A percentile compares a stretch with the other conserved stretches of the same genome.
Conservation (phyloP, 768 basidiomycete species). For the Serendipita indica region DNA sequence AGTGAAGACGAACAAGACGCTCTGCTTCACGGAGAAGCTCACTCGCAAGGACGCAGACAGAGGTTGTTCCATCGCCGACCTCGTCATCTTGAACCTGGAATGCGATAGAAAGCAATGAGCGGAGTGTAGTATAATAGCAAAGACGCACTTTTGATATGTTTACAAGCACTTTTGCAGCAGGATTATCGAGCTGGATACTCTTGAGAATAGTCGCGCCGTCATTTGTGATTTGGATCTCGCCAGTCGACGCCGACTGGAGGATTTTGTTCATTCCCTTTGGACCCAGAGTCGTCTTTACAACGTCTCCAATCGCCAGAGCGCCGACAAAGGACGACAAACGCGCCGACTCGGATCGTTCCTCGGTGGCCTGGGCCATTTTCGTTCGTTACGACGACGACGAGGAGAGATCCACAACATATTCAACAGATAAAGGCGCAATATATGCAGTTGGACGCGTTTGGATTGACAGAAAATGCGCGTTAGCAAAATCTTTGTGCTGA, state of each 20-base stretch:
- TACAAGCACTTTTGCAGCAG: conserved; percentile 96
- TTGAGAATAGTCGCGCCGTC: conserved; percentile 98
- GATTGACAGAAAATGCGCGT: background rate
- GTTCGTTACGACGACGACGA: background rate
- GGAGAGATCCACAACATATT: background rate
- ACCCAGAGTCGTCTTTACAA: conserved; percentile 95
- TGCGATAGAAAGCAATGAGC: background rate
- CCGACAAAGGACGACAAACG: conserved; percentile 97
- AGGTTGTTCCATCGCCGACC: conserved; percentile 90
- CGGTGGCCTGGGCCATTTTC: conserved; percentile 23
- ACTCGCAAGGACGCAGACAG: conserved; percentile 79
- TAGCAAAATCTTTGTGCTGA: background rate
- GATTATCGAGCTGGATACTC: conserved; percentile 93
- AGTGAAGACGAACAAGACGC: conserved; percentile 47
- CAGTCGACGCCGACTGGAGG: conserved; percentile 75
- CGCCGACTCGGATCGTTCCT: conserved; percentile 96
- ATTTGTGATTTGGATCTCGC: conserved; percentile 93
- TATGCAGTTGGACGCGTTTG: background rate
- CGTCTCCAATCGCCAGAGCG: conserved; percentile 90
- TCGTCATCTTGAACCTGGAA: conserved; percentile 88
- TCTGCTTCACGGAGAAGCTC: conserved; percentile 92
- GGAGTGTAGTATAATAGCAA: background rate
- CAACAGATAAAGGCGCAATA: background rate
- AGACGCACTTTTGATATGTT: conserved; percentile 71
- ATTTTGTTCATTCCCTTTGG: conserved; percentile 99